Base-by-base conservation (phyloP, 257 asterid genomes). In the Mentha longifolia region DNA sequence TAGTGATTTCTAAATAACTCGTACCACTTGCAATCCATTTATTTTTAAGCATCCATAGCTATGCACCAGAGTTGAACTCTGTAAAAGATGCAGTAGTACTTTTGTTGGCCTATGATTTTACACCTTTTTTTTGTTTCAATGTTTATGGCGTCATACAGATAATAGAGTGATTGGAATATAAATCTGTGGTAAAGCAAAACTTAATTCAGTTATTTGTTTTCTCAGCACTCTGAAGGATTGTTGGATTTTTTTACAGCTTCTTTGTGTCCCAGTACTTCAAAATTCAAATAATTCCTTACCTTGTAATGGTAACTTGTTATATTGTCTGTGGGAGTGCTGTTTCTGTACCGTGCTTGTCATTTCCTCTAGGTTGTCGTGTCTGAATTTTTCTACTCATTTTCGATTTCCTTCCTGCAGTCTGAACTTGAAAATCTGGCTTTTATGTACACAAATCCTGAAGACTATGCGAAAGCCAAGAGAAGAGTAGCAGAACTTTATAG, bases 341-440 rank as follows among this genome's bases (percentile, higher is more conserved):
- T 42, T 55, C 52, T 30, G 35, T 65, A 43, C 52, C 11, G 25
- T 65, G 28, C 9, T 14, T 19, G 31, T 16, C 16, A 30, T 64
- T 33, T 42, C 9, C 52, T 62, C 67, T 14, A n/a, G 51, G 15
- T 52, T 45, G 31, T 28, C 35, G 9, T 70, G 13, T 41, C 42
- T 61, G 69, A 37, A 46, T 41, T 67, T 59, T 57, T 72, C 55
- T 50, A 11, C 71, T 76, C 42, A 64, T 57, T 43, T 45, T 51
- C 55, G 55, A 55, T 31, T 74, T 69, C 76, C 37, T 54, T 46
- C 45, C 75, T 77, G 91, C 96, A 92, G 98, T 85, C 96, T 30
- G 98, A 92, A 79, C 97, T 92, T 63, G 98, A 92, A 80, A 92
- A 87, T 84, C 74, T 92, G 52, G 81, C 98, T 57, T 92, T 90